A percentile compares a stretch with the other conserved stretches of the same genome.
Evolutionary conservation across 2,329 filamentous ascomycete genomes (phyloP).

Genomic region (Arthrobotrys iridis): DNA sequence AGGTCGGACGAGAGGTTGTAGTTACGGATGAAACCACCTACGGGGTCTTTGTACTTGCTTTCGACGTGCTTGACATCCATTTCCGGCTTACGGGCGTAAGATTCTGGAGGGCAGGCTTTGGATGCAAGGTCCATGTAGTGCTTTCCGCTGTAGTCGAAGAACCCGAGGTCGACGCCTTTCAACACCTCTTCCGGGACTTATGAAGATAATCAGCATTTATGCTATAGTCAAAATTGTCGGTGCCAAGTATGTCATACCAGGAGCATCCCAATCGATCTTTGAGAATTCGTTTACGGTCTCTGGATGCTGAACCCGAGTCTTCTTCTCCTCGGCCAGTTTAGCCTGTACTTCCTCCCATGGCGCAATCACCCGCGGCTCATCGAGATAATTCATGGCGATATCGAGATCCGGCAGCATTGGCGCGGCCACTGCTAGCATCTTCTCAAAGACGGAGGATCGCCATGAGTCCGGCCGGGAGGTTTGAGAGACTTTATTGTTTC

Average conservation of each 20-base stretch:
- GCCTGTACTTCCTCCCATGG: conserved; percentile 69
- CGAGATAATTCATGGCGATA: conserved; percentile 73
- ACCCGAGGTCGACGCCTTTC: conserved; percentile 59
- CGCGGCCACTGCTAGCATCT: conserved; percentile 65
- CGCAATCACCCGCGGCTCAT: conserved; percentile 72
- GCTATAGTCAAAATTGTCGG: not conserved
- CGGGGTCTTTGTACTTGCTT: conserved; percentile 64
- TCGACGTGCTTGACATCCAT: conserved; percentile 64
- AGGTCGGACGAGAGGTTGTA: conserved; percentile 71
- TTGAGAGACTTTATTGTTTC: conserved; percentile 60
- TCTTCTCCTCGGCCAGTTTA: conserved; percentile 65
- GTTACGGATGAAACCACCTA: conserved; percentile 71
- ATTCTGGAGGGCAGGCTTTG: conserved; percentile 69
- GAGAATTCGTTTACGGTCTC: conserved; percentile 58
- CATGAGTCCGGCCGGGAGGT: conserved; percentile 60
- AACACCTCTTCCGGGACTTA: conserved; percentile 57
- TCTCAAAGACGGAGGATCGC: conserved; percentile 62
- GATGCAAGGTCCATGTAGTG: conserved; percentile 71
- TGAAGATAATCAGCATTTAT: conserved; percentile 58
- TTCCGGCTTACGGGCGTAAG: conserved; percentile 67
- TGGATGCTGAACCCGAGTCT: conserved; percentile 63
- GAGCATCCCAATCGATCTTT: conserved; percentile 48
- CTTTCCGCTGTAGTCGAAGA: conserved; percentile 64
- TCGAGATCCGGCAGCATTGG: conserved; percentile 71
- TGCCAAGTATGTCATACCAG: conserved; percentile 53